phyloP scores from a whole-genome alignment of 2,329 filamentous ascomycete genomes.

The Magnaporthiopsis poae region DNA sequence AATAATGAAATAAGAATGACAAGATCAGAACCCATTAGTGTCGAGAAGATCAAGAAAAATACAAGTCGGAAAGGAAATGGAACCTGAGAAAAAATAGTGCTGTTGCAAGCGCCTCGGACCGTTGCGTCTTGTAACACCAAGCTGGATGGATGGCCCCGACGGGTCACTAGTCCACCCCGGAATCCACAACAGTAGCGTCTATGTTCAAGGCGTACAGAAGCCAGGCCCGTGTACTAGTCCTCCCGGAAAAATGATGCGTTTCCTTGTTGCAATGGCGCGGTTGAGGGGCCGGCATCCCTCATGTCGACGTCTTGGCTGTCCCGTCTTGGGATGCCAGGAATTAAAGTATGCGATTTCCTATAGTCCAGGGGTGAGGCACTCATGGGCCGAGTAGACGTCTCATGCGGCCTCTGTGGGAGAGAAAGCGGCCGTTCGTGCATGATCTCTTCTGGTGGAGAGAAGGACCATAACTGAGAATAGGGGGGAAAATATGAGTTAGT shows the following conservation, averaged over 20 bases:
- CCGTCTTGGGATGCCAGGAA: constrained; percentile 24
- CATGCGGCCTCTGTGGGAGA: constrained; percentile 36
- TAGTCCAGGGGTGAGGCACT: constrained; percentile 41
- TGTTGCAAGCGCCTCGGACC: background rate
- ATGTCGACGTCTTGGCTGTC: constrained; percentile 43
- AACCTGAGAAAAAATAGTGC: background rate
- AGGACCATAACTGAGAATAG: constrained; percentile 70
- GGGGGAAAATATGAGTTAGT: constrained; percentile 5
- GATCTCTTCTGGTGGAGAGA: constrained; percentile 71
- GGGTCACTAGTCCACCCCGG: background rate
- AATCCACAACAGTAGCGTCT: background rate
- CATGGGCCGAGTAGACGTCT: constrained; percentile 37
- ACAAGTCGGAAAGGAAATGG: constrained; percentile 4
- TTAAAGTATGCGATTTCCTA: constrained; percentile 23
- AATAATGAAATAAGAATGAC: background rate
- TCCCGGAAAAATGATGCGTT: constrained; percentile 43
- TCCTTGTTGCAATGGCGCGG: constrained; percentile 39
- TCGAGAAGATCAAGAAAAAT: constrained; percentile 4
- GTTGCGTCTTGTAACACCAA: background rate
- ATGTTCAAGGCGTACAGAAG: too few relatives aligned
- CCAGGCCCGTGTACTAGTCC: constrained; percentile 9
- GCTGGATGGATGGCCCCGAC: background rate
- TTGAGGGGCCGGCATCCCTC: constrained; percentile 46
- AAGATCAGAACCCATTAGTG: background rate
- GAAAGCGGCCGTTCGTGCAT: constrained; percentile 44